A percentile compares a stretch with the other conserved stretches of the same genome.
These are phyloP conservation scores for Sedum album DNA, from an alignment of 164 flowering plant genomes.

Conservation along the genomic window DNA sequence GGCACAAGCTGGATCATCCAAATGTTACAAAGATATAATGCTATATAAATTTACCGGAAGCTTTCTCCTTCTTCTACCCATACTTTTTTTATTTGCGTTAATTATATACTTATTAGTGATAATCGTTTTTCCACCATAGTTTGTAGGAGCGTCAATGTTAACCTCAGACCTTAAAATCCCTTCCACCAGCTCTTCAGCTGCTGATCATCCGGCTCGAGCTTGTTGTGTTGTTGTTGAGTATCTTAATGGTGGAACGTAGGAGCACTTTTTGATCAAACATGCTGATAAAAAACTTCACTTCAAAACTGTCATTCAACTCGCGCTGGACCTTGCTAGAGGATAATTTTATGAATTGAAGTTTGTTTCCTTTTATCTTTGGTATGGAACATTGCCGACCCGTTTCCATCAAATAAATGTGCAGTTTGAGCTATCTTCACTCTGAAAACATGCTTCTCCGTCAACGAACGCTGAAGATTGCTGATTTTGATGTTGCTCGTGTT, in stretches of 20 bases:
- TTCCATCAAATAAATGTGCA: constrained; percentile 18
- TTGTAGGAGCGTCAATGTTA: constrained; percentile 4
- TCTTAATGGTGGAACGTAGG: constrained; percentile 84
- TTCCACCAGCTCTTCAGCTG: neutral
- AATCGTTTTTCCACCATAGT: neutral
- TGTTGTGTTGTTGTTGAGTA: constrained; percentile 95
- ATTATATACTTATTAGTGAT: neutral
- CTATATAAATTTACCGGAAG: neutral
- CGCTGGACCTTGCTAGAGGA: constrained; percentile 96
- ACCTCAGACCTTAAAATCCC: constrained; percentile 1
- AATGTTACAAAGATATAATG: neutral
- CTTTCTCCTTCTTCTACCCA: neutral
- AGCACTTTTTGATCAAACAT: constrained; percentile 81
- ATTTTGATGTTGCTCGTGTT: constrained; percentile 97
- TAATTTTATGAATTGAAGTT: constrained; percentile 16
- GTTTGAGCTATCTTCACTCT: constrained; percentile 89
- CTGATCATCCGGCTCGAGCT: constrained; percentile 4
- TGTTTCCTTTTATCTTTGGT: neutral
- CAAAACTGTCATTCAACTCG: constrained; percentile 75
- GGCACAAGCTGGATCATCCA: constrained; percentile 8
- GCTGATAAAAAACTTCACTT: constrained; percentile 75
- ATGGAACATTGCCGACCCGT: neutral
- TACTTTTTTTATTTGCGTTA: neutral
- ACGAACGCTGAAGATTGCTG: constrained; percentile 86
- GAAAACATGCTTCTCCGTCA: constrained; percentile 79